These are phyloP conservation scores for Russula dissimulans DNA, from an alignment of 768 basidiomycete genomes.

Conservation along the genomic window DNA sequence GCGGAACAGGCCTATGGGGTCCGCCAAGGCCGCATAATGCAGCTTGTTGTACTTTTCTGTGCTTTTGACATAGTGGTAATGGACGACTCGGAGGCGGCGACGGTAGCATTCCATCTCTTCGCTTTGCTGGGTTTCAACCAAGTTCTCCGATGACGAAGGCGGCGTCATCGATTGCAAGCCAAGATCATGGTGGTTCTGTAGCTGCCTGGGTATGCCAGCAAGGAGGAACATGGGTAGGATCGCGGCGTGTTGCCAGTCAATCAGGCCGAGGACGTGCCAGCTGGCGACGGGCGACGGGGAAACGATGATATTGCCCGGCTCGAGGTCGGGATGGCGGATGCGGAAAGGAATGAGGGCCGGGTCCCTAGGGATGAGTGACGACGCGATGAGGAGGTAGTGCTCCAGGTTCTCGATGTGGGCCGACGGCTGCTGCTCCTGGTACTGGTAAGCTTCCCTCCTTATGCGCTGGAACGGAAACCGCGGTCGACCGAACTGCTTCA, in stretches of 20 bases:
- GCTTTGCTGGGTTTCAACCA: constrained; percentile 30
- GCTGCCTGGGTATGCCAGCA: constrained; percentile 33
- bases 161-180: constrained; percentile 31
- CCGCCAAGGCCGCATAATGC: neutral
- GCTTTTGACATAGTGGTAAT: constrained; percentile 40
- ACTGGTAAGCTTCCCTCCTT: constrained; percentile 38
- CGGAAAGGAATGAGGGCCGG: constrained; percentile 33
- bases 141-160: constrained; percentile 37
- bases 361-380: constrained; percentile 38
- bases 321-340: constrained; percentile 39
- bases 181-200: constrained; percentile 41
- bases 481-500: constrained; percentile 40
- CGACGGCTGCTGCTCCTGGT: constrained; percentile 34
- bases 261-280: constrained; percentile 33
- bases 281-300: constrained; percentile 36
- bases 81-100: constrained; percentile 38
- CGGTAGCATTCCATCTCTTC: constrained; percentile 31
- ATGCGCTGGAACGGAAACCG: constrained; percentile 34
- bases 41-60: constrained; percentile 36
- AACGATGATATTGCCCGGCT: constrained; percentile 41
- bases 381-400: constrained; percentile 39
- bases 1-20: constrained; percentile 23
- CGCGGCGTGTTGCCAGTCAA: constrained; percentile 50
- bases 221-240: constrained; percentile 46
- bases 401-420: constrained; percentile 41